Conservation (phyloP, 805 yeast genomes). For the Starmera quercuum region DNA sequence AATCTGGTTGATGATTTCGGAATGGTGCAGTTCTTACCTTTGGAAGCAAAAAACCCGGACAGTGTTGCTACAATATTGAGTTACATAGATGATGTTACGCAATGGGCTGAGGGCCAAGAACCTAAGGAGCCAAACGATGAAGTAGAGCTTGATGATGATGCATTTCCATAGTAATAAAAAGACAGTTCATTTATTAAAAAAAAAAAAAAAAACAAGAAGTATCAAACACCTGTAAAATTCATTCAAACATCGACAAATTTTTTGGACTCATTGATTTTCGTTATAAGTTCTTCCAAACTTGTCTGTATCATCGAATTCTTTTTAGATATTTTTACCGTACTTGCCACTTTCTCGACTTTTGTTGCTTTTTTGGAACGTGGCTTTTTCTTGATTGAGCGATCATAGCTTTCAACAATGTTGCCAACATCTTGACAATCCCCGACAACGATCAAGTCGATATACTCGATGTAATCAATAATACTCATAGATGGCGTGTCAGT, state of each 20-base stretch:
- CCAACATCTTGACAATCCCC: constrained; percentile 63
- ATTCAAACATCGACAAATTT: neutral
- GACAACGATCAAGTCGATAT: constrained; percentile 48
- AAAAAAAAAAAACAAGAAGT: constrained; percentile 1
- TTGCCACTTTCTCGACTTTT: neutral
- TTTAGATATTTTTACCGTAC: neutral
- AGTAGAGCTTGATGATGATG: constrained; percentile 52
- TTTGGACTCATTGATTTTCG: constrained; percentile 6
- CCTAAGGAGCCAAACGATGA: constrained; percentile 93
- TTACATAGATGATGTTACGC: constrained; percentile 94
- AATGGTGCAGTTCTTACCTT: constrained; percentile 94
- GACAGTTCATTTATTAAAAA: neutral
- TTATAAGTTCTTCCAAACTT: constrained; percentile 14
- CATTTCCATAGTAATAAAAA: neutral
- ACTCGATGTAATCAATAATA: constrained; percentile 39
- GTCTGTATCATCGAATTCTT: constrained; percentile 8
- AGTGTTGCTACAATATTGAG: constrained; percentile 77
- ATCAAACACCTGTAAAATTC: constrained; percentile 1
- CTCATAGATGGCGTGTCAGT: constrained; percentile 46
- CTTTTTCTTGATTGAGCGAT: constrained; percentile 1
- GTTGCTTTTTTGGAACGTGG: neutral
- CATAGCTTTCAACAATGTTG: constrained; percentile 20
- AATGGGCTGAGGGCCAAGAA: constrained; percentile 95
- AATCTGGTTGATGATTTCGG: constrained; percentile 94
- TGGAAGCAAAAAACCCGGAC: constrained; percentile 71